Conservation (phyloP, 148 eudicot genomes). For the Cornus florida region DNA sequence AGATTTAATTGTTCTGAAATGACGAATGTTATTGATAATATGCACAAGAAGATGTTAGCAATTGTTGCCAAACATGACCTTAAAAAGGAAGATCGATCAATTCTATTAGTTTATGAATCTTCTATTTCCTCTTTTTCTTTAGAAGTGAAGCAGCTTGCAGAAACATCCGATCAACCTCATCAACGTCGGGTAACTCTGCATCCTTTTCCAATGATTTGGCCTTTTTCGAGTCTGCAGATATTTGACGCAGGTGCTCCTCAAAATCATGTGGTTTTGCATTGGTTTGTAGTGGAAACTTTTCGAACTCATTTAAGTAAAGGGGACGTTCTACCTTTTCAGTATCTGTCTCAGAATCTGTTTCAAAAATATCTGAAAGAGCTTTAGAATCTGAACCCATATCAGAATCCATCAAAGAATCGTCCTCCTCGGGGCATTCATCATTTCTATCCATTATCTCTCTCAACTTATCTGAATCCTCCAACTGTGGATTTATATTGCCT, state of each 20-base stretch:
- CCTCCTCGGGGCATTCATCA: constrained; percentile 26
- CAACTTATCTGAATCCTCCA: constrained; percentile 51
- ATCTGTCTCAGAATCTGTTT: constrained; percentile 68
- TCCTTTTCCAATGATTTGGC: constrained; percentile 33
- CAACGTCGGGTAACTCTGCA: constrained; percentile 49
- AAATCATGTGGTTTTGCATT: constrained; percentile 35
- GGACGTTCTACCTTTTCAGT: constrained; percentile 39
- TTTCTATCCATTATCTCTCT: constrained; percentile 52
- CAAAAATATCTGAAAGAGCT: constrained; percentile 82
- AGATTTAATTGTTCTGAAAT: not conserved
- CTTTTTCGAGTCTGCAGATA: constrained; percentile 47
- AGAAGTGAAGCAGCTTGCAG: constrained; percentile 79
- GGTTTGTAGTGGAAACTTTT: constrained; percentile 62
- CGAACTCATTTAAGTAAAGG: constrained; percentile 71
- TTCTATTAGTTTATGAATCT: not conserved
- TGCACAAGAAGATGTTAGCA: not conserved
- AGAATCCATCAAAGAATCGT: constrained; percentile 31
- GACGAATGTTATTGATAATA: not conserved
- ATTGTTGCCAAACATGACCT: not conserved
- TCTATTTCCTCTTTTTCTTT: constrained; percentile 55
- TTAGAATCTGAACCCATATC: constrained; percentile 68
- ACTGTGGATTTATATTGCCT: constrained; percentile 19
- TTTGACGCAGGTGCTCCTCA: constrained; percentile 52
- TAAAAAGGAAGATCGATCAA: not conserved
- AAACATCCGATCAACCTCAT: constrained; percentile 81